A percentile compares a stretch with the other conserved stretches of the same genome.
These are phyloP conservation scores for Fusarium brachygibbosum DNA, from an alignment of 2,329 filamentous ascomycete species.

Conservation along the genomic window DNA sequence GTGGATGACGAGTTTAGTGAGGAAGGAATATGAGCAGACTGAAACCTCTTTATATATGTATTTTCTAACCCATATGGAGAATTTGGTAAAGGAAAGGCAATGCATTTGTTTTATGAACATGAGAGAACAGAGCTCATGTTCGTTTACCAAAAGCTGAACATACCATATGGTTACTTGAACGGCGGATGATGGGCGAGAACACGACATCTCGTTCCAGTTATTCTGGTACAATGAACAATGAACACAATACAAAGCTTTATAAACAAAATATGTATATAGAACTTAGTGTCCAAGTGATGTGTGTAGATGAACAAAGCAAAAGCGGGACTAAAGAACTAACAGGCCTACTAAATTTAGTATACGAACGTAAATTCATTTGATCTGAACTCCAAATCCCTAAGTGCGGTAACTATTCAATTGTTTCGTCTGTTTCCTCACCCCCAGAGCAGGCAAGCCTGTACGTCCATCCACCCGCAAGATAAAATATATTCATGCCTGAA, in stretches of 20 bases:
- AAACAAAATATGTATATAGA: no score
- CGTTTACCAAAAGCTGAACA: neutral
- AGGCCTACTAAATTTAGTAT: no score
- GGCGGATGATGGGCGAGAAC: neutral
- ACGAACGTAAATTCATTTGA: neutral
- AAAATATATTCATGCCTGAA: neutral
- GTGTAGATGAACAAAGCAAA: neutral
- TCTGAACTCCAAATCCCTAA: no score
- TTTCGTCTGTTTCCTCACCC: no score
- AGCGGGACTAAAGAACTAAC: neutral
- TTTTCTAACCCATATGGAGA: fast-evolving
- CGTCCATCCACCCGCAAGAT: no score
- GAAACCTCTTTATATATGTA: neutral
- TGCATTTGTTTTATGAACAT: neutral
- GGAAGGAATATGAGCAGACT: neutral
- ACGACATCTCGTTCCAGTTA: neutral
- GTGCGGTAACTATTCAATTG: no score
- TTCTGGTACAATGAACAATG: neutral
- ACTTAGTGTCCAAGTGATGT: neutral
- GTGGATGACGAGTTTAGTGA: conserved; percentile 2
- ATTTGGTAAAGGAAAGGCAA: neutral
- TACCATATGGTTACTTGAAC: no score
- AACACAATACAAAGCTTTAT: no score
- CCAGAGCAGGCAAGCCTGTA: no score
- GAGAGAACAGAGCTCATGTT: neutral